Evolutionary conservation across 139 green algal species (phyloP).

Genomic region (Spirogloea muscicola): DNA sequence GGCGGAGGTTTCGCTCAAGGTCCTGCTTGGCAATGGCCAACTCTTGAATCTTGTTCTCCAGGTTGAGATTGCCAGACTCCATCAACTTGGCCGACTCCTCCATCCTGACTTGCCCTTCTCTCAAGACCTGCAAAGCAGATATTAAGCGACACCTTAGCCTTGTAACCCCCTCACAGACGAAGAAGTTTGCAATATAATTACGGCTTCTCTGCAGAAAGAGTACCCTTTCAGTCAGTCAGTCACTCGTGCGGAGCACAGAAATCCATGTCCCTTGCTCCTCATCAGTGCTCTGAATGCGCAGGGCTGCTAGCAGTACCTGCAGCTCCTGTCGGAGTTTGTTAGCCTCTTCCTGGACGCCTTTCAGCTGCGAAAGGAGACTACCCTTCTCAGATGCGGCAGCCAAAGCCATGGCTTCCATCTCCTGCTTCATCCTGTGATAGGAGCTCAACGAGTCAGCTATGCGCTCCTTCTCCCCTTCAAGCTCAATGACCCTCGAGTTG

Average conservation of each 20-base stretch:
- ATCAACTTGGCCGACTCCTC: background rate
- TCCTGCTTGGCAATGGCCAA: background rate
- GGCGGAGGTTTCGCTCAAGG: background rate
- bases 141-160: no score
- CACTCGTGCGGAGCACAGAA: no score
- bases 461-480: background rate
- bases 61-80: background rate
- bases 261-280: no score
- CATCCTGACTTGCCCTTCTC: background rate
- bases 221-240: no score
- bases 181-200: no score
- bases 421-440: background rate
- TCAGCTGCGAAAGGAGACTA: constrained; percentile 7
- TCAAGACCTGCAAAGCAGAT: background rate
- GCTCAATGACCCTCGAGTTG: background rate
- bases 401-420: background rate
- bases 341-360: no score
- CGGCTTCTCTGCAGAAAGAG: no score
- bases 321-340: no score
- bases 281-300: no score
- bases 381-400: no score
- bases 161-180: no score
- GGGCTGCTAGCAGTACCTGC: no score
- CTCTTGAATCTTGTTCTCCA: background rate
- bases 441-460: background rate